Percentiles rank a stretch among this genome's conserved stretches.
Conservation (phyloP, 2,329 filamentous ascomycete species). For the Chaetomiaceae sp. region DNA sequence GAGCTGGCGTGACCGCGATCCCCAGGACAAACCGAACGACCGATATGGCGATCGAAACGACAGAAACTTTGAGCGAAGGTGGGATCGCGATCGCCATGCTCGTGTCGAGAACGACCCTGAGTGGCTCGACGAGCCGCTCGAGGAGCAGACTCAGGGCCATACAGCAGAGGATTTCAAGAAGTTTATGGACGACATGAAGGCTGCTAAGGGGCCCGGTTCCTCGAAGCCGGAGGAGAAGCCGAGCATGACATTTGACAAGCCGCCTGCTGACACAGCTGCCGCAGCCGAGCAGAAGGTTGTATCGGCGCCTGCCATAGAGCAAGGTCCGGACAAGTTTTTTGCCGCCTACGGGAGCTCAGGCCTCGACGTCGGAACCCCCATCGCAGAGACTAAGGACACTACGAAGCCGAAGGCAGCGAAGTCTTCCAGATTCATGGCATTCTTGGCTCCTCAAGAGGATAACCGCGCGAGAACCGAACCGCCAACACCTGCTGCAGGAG, state of each 20-base stretch:
- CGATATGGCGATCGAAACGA: slow-evolving; percentile 47
- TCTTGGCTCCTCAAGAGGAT: slow-evolving; percentile 62
- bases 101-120: slow-evolving; percentile 78
- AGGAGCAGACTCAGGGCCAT: slow-evolving; percentile 65
- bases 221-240: slow-evolving; percentile 37
- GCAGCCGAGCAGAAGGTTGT: slow-evolving; percentile 51
- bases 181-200: slow-evolving; percentile 90
- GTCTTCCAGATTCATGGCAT: slow-evolving; percentile 80
- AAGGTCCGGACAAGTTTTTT: slow-evolving; percentile 75
- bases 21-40: slow-evolving; percentile 36
- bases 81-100: slow-evolving; percentile 52
- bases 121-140: slow-evolving; percentile 75
- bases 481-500: slow-evolving; percentile 37
- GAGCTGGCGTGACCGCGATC: slow-evolving; percentile 57
- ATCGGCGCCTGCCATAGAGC: slow-evolving; percentile 60
- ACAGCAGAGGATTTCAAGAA: slow-evolving; percentile 91
- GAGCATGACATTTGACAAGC: slow-evolving; percentile 30
- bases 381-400: slow-evolving; percentile 42
- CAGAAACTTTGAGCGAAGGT: slow-evolving; percentile 52
- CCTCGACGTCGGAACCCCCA: slow-evolving; percentile 40
- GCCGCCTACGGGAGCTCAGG: slow-evolving; percentile 45
- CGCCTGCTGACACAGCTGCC: slow-evolving; percentile 34
- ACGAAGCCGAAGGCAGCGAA: slow-evolving; percentile 58
- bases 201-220: slow-evolving; percentile 45
- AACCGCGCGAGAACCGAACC: slow-evolving; percentile 47